Evolutionary conservation across 805 yeast genomes (phyloP), one percentile per base, ranked within the genome.

Genomic region (Candida coleopterorum): DNA sequence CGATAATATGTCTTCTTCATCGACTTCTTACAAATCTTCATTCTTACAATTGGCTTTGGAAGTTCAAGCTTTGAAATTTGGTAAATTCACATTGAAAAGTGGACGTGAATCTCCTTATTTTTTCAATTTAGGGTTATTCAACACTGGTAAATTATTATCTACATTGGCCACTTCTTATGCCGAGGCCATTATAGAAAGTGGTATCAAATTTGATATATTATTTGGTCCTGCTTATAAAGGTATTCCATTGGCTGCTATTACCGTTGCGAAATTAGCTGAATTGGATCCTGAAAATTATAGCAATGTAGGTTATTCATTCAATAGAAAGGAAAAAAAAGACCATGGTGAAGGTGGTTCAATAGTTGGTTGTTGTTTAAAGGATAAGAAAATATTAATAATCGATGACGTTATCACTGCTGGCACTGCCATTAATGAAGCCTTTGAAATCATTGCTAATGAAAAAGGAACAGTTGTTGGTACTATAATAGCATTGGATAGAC

Each of bases 351-450:
- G 97, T 48, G 98, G 98, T 10, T 75, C 76, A 39, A 85, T 90
- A 49, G 97, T 93, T 28, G 98, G 98, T 25, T 78, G 84, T 31
- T 61, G 77, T 5, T 73, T 90, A 50, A 72, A 73, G 42, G 84
- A 75, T 33, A 83, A 89, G 60, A 73, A 73, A 42, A 77, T 90
- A 17, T 67, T 93, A 51, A 85, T 93, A 51, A 87, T 90, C 43
- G 98, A 93, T 60, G 98, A 90, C 53, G 97, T 93, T 29, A 89
- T 90, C 81, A 90, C 97, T 42, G 97, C 97, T 1, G 98, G 98
- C 27, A 93, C 97, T 41, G 97, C 98, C 34, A 88, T 89, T 57
- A 84, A 84, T 50, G 97, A 93, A 64, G 97, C 97, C 0, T 84
- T 85, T 51, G 77, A 73, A 33, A 83, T 93, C 52, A 87, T 93